Percentiles rank a stretch among this genome's conserved stretches.
Conservation (phyloP, 2,329 filamentous ascomycete genomes). For the Arthrobotrys musiformis region DNA sequence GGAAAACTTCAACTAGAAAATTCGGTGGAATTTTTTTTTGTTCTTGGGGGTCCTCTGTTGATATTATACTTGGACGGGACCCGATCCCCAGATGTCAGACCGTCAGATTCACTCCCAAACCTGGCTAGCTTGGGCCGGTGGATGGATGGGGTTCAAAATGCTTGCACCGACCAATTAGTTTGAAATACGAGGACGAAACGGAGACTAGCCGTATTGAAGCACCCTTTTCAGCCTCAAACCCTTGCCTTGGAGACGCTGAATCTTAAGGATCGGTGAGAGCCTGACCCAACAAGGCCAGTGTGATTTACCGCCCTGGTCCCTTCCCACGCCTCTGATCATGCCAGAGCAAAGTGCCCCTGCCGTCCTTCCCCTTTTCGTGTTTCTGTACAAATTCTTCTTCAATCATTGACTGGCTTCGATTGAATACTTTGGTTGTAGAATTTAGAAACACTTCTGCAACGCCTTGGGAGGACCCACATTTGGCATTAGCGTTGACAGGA, state of each 20-base stretch:
- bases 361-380: conserved; percentile 30
- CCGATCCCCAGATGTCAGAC: background rate
- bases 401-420: conserved; percentile 3
- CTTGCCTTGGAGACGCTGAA: conserved; percentile 6
- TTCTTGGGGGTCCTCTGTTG: conserved; percentile 17
- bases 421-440: background rate
- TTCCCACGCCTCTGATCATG: conserved; percentile 23
- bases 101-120: conserved; percentile 9
- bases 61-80: conserved; percentile 28
- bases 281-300: conserved; percentile 13
- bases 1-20: conserved; percentile 5
- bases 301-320: conserved; percentile 37
- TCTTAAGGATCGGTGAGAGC: background rate
- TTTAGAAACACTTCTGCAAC: conserved; percentile 39
- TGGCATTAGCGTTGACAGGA: conserved; percentile 29
- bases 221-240: conserved; percentile 37
- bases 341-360: conserved; percentile 27
- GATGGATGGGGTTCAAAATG: conserved; percentile 22
- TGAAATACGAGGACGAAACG: conserved; percentile 30
- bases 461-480: background rate
- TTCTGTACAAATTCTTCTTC: conserved; percentile 9
- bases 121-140: conserved; percentile 3
- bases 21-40: background rate
- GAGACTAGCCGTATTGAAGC: background rate
- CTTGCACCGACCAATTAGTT: conserved; percentile 2